Conservation (phyloP, 1,284 basidiomycete genomes). For the Abortiporus biennis region DNA sequence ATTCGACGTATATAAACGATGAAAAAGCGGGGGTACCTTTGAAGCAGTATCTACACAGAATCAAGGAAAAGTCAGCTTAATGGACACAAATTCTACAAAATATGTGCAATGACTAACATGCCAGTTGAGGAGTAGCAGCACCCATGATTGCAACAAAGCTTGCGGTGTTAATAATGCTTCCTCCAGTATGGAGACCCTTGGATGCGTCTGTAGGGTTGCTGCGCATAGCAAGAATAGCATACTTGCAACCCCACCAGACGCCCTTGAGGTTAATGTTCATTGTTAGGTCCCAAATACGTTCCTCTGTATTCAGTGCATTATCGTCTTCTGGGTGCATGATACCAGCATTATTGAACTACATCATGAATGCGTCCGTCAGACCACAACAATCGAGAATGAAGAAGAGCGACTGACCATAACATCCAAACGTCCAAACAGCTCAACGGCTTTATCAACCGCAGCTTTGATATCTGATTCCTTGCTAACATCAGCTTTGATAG, state of each 20-base stretch:
- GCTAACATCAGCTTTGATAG: slow-evolving; percentile 81
- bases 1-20: background rate
- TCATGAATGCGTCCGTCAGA: background rate
- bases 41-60: slow-evolving; percentile 68
- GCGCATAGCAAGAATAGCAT: slow-evolving; percentile 94
- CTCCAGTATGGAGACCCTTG: slow-evolving; percentile 79
- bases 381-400: background rate
- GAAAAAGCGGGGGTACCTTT: slow-evolving; percentile 42
- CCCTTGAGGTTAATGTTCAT: slow-evolving; percentile 96
- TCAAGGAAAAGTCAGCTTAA: slow-evolving; percentile 1
- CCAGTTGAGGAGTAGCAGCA: slow-evolving; percentile 93
- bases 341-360: slow-evolving; percentile 88
- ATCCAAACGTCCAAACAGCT: slow-evolving; percentile 86
- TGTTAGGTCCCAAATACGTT: slow-evolving; percentile 92
- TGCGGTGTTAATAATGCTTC: slow-evolving; percentile 96
- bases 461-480: slow-evolving; percentile 84
- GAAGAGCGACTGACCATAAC: slow-evolving; percentile 70
- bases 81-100: background rate
- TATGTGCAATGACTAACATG: slow-evolving; percentile 57
- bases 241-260: slow-evolving; percentile 98
- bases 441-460: slow-evolving; percentile 75
- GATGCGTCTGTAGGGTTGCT: slow-evolving; percentile 78
- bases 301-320: slow-evolving; percentile 92
- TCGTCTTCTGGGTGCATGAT: slow-evolving; percentile 97
- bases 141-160: slow-evolving; percentile 93